Conservation (phyloP, 345 rosid species). For the Excoecaria agallocha region DNA sequence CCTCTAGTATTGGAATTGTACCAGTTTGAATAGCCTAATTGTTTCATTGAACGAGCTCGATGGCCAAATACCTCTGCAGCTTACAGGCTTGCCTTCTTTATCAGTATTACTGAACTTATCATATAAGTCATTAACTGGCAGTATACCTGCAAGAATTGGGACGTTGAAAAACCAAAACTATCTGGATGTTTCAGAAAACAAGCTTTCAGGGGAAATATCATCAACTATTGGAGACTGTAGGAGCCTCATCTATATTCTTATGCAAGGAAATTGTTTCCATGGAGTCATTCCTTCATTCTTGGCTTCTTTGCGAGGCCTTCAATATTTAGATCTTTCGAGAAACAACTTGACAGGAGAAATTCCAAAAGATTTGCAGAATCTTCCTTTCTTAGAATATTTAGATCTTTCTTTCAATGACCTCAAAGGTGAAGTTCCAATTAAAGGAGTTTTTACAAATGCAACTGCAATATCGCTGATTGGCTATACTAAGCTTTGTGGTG, state of each 20-base stretch:
- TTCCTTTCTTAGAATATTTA: slow-evolving; percentile 4
- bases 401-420: slow-evolving; percentile 42
- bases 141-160: slow-evolving; percentile 20
- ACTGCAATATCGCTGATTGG: slow-evolving; percentile 31
- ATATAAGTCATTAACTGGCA: slow-evolving; percentile 29
- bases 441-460: slow-evolving; percentile 34
- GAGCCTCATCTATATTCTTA: slow-evolving; percentile 3
- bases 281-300: slow-evolving; percentile 37
- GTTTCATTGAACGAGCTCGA: too few species aligned
- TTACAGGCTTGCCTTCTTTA: slow-evolving; percentile 19
- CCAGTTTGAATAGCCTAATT: neutral
- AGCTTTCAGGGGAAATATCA: slow-evolving; percentile 35
- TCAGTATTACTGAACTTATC: slow-evolving; percentile 21
- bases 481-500: slow-evolving; percentile 40
- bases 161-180: slow-evolving; percentile 23
- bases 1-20: slow-evolving; percentile 12
- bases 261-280: slow-evolving; percentile 30
- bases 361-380: slow-evolving; percentile 16
- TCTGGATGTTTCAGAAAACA: slow-evolving; percentile 21
- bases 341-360: slow-evolving; percentile 33
- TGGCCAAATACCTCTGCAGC: slow-evolving; percentile 17
- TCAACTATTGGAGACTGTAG: slow-evolving; percentile 22
- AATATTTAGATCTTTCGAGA: too few species aligned
- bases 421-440: slow-evolving; percentile 36
- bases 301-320: slow-evolving; percentile 22